A percentile compares a stretch with the other conserved stretches of the same genome.
Conservation (phyloP, 768 basidiomycete genomes). For the Pulveroboletus sp. region DNA sequence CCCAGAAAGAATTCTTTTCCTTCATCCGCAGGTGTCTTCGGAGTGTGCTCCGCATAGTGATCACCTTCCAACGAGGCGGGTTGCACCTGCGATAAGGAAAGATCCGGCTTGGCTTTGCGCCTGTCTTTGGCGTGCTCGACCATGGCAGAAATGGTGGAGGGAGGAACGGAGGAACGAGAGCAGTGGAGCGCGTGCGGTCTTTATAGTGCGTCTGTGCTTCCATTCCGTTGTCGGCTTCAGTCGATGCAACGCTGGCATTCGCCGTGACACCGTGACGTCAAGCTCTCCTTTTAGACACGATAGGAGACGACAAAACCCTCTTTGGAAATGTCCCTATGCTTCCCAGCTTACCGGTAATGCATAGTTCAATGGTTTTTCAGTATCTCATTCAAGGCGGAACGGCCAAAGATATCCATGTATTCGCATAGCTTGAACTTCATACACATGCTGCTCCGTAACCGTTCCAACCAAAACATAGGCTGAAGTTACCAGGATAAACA, state of each 20-base stretch:
- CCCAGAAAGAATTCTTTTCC: constrained; percentile 85
- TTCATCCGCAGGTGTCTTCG: constrained; percentile 91
- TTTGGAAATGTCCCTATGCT: constrained; percentile 3
- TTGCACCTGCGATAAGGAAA: constrained; percentile 16
- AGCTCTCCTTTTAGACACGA: neutral
- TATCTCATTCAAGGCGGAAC: no score
- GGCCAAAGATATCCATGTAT: no score
- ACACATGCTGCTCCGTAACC: no score
- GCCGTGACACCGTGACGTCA: constrained; percentile 23
- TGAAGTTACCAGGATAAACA: no score
- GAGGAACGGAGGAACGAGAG: neutral
- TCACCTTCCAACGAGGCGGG: neutral
- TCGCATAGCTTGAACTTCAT: no score
- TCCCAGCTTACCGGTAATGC: no score
- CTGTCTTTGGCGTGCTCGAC: neutral
- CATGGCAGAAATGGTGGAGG: constrained; percentile 14
- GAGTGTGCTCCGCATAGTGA: constrained; percentile 45
- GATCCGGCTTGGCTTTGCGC: constrained; percentile 1
- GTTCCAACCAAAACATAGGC: no score
- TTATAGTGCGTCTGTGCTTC: constrained; percentile 2
- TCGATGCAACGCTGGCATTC: neutral
- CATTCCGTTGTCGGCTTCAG: constrained; percentile 10
- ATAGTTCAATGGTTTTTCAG: no score
- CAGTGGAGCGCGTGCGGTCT: constrained; percentile 5
- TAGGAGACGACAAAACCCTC: neutral